A percentile compares a stretch with the other conserved stretches of the same genome.
phyloP scores from a whole-genome alignment of 2,329 filamentous ascomycete genomes.

The Pseudogymnoascus sp. region DNA sequence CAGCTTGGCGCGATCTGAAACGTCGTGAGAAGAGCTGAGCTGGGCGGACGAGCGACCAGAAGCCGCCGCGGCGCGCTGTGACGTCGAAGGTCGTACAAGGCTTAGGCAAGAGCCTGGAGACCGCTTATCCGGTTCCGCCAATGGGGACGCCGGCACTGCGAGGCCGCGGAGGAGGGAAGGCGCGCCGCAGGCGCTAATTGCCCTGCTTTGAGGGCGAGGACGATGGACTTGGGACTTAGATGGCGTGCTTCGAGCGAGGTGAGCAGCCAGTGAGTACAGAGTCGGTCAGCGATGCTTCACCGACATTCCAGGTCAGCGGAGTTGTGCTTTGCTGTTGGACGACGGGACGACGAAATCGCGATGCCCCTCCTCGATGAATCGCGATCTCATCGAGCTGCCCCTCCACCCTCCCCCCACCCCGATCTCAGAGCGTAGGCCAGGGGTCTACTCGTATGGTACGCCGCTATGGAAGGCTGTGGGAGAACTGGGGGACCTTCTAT shows the following conservation, averaged over 20 bases:
- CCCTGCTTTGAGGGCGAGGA: not conserved
- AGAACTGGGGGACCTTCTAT: not conserved
- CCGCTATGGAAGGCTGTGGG: not conserved
- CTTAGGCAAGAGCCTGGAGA: not conserved
- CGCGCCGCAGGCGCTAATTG: conserved; percentile 10
- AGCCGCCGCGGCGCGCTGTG: not conserved
- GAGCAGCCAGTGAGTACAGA: not conserved
- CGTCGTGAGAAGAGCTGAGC: not conserved
- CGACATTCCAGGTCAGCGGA: not conserved
- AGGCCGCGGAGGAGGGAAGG: conserved; percentile 7
- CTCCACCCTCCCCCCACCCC: not conserved
- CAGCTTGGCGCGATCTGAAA: conserved; percentile 1
- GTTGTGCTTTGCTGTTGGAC: not conserved
- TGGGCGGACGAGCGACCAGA: not conserved
- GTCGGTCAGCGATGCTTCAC: not conserved
- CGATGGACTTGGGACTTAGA: not conserved
- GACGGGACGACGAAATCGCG: not conserved
- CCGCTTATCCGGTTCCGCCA: not conserved
- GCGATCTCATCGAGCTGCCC: not conserved
- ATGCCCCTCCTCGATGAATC: not conserved
- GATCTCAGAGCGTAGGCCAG: not conserved
- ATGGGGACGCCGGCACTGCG: not conserved
- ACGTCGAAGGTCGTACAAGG: conserved; percentile 1
- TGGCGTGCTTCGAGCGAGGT: not conserved
- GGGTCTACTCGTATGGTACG: not conserved